These are phyloP conservation scores for Monosporascus sp. DNA, from an alignment of 2,329 filamentous ascomycete species.

Conservation along the genomic window DNA sequence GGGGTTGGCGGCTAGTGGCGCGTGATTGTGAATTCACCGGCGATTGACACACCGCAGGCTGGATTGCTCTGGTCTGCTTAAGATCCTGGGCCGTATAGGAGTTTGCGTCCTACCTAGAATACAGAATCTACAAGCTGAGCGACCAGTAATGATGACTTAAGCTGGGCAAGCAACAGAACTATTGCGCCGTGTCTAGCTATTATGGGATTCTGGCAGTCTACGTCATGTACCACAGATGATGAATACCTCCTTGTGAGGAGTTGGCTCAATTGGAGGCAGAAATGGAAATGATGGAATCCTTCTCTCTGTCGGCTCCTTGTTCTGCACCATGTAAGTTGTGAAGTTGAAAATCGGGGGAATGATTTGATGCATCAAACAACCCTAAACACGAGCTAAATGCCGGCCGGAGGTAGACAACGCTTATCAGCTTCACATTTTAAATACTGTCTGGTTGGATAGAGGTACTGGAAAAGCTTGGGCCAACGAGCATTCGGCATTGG, in stretches of 20 bases:
- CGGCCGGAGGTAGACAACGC: background rate
- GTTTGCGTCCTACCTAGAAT: background rate
- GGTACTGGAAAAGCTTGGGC: background rate
- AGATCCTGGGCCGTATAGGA: background rate
- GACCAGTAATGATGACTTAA: background rate
- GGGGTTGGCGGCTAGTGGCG: background rate
- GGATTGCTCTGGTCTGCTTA: background rate
- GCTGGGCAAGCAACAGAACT: background rate
- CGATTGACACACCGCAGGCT: background rate
- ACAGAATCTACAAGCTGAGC: background rate
- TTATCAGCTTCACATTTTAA: background rate
- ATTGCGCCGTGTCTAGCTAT: background rate
- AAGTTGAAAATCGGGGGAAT: background rate
- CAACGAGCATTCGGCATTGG: background rate
- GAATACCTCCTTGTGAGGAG: background rate
- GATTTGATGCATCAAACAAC: background rate
- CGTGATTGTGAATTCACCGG: conserved; percentile 3
- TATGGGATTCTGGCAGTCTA: background rate
- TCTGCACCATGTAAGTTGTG: background rate
- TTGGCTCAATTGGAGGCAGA: background rate
- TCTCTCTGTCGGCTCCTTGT: background rate
- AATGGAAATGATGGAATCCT: background rate
- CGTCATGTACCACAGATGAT: background rate
- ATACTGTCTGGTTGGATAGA: background rate
- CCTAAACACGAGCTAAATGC: background rate